These are phyloP conservation scores for Auriculariales sp. DNA, from an alignment of 768 basidiomycete genomes.

Conservation along the genomic window DNA sequence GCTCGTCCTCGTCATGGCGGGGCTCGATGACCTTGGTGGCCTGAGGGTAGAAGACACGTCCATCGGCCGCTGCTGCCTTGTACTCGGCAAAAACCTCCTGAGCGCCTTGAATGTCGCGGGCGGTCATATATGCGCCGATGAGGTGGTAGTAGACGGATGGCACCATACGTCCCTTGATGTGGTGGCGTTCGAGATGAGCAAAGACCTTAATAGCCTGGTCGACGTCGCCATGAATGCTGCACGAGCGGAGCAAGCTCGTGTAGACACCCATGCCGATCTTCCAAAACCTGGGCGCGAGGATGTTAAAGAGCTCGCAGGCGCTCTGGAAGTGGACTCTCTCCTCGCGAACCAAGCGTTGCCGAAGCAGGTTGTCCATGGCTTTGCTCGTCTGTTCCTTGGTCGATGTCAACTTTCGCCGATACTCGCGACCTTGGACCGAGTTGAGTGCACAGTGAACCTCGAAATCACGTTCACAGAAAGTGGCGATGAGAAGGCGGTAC, in stretches of 20 bases:
- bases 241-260: constrained; percentile 42
- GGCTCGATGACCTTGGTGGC: neutral
- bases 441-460: constrained; percentile 40
- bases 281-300: constrained; percentile 9
- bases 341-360: constrained; percentile 37
- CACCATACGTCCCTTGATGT: constrained; percentile 16
- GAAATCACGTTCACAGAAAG: constrained; percentile 49
- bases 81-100: constrained; percentile 54
- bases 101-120: constrained; percentile 31
- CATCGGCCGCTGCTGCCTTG: constrained; percentile 22
- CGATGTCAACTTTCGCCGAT: constrained; percentile 20
- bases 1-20: neutral
- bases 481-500: constrained; percentile 44
- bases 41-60: constrained; percentile 16
- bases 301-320: constrained; percentile 23
- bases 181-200: constrained; percentile 34
- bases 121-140: constrained; percentile 41
- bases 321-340: constrained; percentile 67
- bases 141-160: constrained; percentile 36
- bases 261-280: constrained; percentile 23
- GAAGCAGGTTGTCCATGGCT: constrained; percentile 21
- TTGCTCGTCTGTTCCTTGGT: constrained; percentile 11
- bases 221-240: constrained; percentile 40
- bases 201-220: constrained; percentile 52
- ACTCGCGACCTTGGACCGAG: constrained; percentile 26